These are phyloP conservation scores for Geotrichum reessii DNA, from an alignment of 1,139 yeast genomes.

Conservation along the genomic window DNA sequence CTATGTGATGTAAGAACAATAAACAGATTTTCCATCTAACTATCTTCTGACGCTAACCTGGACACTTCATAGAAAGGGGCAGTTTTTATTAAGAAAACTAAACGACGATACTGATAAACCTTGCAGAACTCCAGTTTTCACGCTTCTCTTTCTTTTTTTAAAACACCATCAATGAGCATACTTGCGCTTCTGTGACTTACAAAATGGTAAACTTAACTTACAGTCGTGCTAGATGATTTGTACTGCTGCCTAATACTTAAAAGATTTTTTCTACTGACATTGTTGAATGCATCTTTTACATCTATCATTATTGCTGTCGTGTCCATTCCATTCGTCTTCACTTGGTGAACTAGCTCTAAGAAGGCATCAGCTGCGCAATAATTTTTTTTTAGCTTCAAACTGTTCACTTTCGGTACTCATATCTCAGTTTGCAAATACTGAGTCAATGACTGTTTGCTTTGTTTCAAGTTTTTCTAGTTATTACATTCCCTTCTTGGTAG, in stretches of 20 bases:
- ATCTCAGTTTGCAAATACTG: background rate
- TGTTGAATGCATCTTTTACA: conserved; percentile 22
- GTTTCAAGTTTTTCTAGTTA: background rate
- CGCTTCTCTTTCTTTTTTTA: too few relatives aligned
- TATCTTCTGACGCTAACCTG: too few relatives aligned
- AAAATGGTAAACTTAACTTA: conserved; percentile 16
- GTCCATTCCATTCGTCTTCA: background rate
- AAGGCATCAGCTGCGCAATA: conserved; percentile 19
- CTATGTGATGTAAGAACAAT: too few relatives aligned
- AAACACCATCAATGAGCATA: background rate
- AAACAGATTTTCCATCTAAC: too few relatives aligned
- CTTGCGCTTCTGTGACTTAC: conserved; percentile 6
- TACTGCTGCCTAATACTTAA: conserved; percentile 5
- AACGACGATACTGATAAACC: too few relatives aligned
- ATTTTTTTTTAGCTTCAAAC: conserved; percentile 16
- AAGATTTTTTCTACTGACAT: conserved; percentile 17
- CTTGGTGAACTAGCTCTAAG: conserved; percentile 1
- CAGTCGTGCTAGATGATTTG: background rate
- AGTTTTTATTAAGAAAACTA: too few relatives aligned
- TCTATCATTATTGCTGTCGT: conserved; percentile 14
- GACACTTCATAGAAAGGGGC: too few relatives aligned
- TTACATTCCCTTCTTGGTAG: background rate
- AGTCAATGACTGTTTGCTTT: background rate
- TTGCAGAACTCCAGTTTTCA: too few relatives aligned
- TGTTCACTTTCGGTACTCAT: background rate